phyloP scores from a whole-genome alignment of 495 filamentous ascomycete species.

The Aspergillus leporis region DNA sequence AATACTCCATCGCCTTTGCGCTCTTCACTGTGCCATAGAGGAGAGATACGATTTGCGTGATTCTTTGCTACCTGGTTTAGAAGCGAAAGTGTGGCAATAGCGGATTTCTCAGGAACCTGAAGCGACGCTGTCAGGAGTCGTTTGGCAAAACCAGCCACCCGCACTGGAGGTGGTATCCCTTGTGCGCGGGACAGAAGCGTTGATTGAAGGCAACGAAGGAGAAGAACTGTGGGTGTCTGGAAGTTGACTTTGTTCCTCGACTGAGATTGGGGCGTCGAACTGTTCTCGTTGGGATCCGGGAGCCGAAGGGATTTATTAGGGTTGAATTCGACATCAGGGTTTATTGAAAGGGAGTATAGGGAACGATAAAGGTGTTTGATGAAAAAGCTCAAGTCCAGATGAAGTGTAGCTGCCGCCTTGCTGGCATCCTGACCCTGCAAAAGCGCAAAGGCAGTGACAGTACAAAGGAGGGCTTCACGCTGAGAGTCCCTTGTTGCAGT shows the following conservation, averaged over 20 bases:
- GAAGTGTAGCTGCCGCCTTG: slow-evolving; percentile 63
- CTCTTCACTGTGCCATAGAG: slow-evolving; percentile 86
- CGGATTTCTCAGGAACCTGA: slow-evolving; percentile 86
- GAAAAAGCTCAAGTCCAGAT: slow-evolving; percentile 93
- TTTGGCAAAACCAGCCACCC: slow-evolving; percentile 92
- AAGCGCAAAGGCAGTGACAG: slow-evolving; percentile 90
- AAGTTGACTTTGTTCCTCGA: slow-evolving; percentile 77
- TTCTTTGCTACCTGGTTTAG: slow-evolving; percentile 71
- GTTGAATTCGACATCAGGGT: slow-evolving; percentile 83
- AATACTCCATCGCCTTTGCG: slow-evolving; percentile 78
- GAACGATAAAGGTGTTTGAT: slow-evolving; percentile 86
- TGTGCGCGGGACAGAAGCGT: slow-evolving; percentile 57
- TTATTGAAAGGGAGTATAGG: slow-evolving; percentile 71
- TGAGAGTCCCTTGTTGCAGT: slow-evolving; percentile 60
- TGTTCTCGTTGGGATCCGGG: slow-evolving; percentile 63
- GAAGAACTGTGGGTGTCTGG: slow-evolving; percentile 85
- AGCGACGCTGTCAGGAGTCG: slow-evolving; percentile 78
- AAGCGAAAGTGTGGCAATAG: slow-evolving; percentile 71
- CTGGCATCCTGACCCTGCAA: slow-evolving; percentile 81
- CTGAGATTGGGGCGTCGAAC: slow-evolving; percentile 21
- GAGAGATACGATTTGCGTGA: slow-evolving; percentile 67
- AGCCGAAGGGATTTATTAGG: slow-evolving; percentile 75
- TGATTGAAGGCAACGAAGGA: slow-evolving; percentile 79
- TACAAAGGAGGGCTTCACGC: slow-evolving; percentile 89
- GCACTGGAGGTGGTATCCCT: slow-evolving; percentile 66